These are phyloP conservation scores for Alnus rubra DNA, from an alignment of 306 rosid species.

Conservation along the genomic window DNA sequence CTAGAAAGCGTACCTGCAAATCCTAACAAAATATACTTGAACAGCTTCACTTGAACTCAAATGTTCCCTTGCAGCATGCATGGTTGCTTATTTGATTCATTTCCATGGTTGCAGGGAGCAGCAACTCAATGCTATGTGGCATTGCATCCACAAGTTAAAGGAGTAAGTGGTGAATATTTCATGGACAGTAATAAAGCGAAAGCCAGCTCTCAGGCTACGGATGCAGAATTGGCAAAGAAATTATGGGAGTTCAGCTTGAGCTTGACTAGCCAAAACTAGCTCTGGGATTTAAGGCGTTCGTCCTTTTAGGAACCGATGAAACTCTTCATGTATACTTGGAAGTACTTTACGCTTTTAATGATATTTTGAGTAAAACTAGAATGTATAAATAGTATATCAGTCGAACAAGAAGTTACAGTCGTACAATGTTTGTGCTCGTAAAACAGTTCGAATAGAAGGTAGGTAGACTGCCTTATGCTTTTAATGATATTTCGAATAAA, in stretches of 20 bases:
- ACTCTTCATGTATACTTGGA: too few species aligned
- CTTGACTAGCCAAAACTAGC: constrained; percentile 42
- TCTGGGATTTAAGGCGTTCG: not conserved
- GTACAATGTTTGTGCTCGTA: too few species aligned
- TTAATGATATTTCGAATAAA: too few species aligned
- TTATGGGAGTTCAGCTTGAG: constrained; percentile 78
- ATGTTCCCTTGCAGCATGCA: too few species aligned
- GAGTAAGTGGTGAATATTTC: constrained; percentile 62
- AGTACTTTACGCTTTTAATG: too few species aligned
- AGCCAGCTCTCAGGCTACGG: constrained; percentile 56
- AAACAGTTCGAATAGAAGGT: too few species aligned
- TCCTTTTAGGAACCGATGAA: not conserved
- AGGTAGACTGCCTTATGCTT: too few species aligned
- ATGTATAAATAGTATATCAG: too few species aligned
- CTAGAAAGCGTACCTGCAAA: constrained; percentile 3
- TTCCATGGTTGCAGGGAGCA: constrained; percentile 58
- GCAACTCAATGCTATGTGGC: constrained; percentile 85
- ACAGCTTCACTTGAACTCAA: not conserved
- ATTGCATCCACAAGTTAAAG: constrained; percentile 71
- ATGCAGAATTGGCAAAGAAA: constrained; percentile 52
- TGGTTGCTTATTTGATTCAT: constrained; percentile 25
- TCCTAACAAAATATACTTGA: constrained; percentile 2
- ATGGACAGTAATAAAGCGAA: constrained; percentile 51
- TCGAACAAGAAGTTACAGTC: too few species aligned
- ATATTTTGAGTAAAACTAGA: too few species aligned